Base-by-base conservation (phyloP, 2,329 filamentous ascomycete genomes). In the Pseudogymnoascus sp. region DNA sequence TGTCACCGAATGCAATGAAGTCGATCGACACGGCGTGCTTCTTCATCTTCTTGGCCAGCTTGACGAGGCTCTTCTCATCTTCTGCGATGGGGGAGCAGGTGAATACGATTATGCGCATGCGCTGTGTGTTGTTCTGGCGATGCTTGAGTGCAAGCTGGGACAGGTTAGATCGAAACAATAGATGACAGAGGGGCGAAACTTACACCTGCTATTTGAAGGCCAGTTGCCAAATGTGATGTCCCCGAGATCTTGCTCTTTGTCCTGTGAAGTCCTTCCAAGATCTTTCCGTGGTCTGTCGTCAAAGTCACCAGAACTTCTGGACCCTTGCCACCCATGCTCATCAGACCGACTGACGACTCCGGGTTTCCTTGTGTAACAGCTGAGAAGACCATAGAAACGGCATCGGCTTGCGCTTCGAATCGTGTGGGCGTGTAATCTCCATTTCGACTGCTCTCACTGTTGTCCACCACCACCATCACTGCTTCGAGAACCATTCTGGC, bases 391-490 rank as follows among this genome's bases (percentile, higher is more conserved):
- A 97, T 87, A 76, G 90, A 94, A 71, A 96, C 91, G 61, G 93
- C 92, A 76, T 99, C 94, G 69, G 90, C 83, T 82, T 99, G 94
- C 69, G 94, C 91, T 77, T 97, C 91, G 82, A 92, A 99, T 76
- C 94, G 86, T 68, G 92, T 95, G 62, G 94, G 93, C 72, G 90
- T 89, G 75, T 82, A 83, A 75, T 99, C 94, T 73, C 95, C 94
- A 78, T 99, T 99, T 74, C 94, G 87, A 80, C 91, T 96, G 79
- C 89, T 92, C 80, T 99, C 94, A 80, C 92, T 97, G 82, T 97
- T 99, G 83, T 99, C 94, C 72, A 97, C 91, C 82, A 97, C 87
- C 76, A 99, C 90, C 92, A 99, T 97, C 66, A 96, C 95, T 79
- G 94, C 95, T 86, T 99, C 94, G 77, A 99, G 87, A 78, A 88